These are phyloP conservation scores for Ascochyta viciae-villosae DNA, from an alignment of 2,329 filamentous ascomycete species.

Conservation along the genomic window DNA sequence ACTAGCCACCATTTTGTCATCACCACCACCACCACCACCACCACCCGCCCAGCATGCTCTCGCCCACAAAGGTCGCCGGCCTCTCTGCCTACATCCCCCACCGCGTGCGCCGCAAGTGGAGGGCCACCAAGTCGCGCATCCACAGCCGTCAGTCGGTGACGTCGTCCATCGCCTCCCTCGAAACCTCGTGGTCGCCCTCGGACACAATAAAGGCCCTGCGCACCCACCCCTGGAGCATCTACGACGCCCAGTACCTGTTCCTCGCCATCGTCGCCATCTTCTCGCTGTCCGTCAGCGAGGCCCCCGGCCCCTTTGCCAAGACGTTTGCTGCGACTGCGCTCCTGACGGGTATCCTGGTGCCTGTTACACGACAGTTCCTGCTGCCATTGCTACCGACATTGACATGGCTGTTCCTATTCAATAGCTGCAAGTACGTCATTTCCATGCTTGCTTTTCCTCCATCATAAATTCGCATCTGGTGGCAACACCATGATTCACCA, in stretches of 20 bases:
- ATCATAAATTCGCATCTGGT: conserved; percentile 8
- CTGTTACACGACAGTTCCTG: conserved; percentile 88
- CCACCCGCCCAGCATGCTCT: conserved; percentile 46
- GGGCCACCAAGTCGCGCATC: conserved; percentile 67
- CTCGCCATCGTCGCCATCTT: conserved; percentile 79
- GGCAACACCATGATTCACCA: neutral
- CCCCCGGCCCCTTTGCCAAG: conserved; percentile 79
- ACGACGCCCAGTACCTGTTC: conserved; percentile 85
- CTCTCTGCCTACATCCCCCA: conserved; percentile 65
- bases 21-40: conserved; percentile 23
- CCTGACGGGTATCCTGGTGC: conserved; percentile 75
- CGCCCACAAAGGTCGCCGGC: conserved; percentile 54
- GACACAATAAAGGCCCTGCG: conserved; percentile 79
- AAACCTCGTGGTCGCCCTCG: conserved; percentile 81
- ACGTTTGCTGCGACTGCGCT: conserved; percentile 72
- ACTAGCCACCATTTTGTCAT: conserved; percentile 33
- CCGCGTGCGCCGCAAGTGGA: conserved; percentile 70
- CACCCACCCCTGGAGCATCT: conserved; percentile 78
- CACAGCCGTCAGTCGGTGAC: conserved; percentile 71
- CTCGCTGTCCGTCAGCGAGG: conserved; percentile 81
- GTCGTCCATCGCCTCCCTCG: conserved; percentile 75
- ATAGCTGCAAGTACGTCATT: conserved; percentile 81
- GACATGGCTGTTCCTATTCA: conserved; percentile 90
- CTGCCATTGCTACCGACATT: conserved; percentile 85
- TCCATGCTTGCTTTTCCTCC: conserved; percentile 8